Evolutionary conservation across 495 filamentous ascomycete species (phyloP).

Genomic region (Hypomontagnella submonticulosa): DNA sequence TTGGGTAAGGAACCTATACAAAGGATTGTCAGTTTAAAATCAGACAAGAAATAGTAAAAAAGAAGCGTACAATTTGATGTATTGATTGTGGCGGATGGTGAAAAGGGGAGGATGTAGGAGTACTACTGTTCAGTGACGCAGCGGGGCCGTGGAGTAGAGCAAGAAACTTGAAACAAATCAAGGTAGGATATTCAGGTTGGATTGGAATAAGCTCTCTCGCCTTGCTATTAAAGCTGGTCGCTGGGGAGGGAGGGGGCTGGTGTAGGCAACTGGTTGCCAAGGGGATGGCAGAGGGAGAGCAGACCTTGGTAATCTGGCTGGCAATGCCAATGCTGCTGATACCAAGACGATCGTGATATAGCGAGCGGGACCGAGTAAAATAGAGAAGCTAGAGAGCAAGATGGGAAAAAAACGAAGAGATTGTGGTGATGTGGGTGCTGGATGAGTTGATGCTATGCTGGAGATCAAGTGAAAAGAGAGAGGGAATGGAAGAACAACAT

Average conservation of each 20-base stretch:
- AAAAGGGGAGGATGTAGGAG: not conserved
- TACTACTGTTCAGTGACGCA: no score
- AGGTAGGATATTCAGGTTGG: no score
- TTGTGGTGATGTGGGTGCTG: constrained; percentile 53
- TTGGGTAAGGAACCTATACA: constrained; percentile 9
- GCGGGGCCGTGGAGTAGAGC: no score
- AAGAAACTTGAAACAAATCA: no score
- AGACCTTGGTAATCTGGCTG: constrained; percentile 46
- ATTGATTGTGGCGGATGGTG: not conserved
- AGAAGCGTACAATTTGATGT: not conserved
- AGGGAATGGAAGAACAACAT: constrained; percentile 43
- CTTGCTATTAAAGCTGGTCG: no score
- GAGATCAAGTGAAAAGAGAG: constrained; percentile 53
- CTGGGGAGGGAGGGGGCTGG: no score
- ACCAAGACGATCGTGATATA: constrained; percentile 62
- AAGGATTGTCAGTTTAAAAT: constrained; percentile 7
- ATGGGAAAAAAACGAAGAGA: constrained; percentile 58
- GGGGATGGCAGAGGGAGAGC: constrained; percentile 1
- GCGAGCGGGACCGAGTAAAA: constrained; percentile 64
- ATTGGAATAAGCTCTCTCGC: no score
- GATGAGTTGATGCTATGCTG: constrained; percentile 63
- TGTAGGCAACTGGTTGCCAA: not conserved
- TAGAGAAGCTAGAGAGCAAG: constrained; percentile 67
- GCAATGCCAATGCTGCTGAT: constrained; percentile 53
- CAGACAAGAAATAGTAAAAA: not conserved